Evolutionary conservation across 164 flowering plant genomes (phyloP), one percentile per base, ranked within the genome.

Genomic region (Dillenia turbinata): DNA sequence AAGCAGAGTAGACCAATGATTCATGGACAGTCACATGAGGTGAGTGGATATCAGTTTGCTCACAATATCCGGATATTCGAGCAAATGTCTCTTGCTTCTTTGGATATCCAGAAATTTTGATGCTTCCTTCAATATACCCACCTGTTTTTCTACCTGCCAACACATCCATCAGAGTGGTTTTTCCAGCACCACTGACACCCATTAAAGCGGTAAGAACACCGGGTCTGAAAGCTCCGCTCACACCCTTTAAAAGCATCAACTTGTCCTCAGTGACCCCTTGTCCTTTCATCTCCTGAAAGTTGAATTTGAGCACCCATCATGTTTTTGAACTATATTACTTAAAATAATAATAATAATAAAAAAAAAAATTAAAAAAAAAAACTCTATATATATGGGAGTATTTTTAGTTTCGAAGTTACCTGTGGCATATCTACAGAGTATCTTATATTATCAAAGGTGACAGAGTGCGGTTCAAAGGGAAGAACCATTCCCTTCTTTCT

Each of bases 381-480:
- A 26, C 5, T 14, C 44, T 10, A 4, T 2, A 8, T 7, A 19
- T 22, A 9, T 17, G 10, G 17, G 33, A 49, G 17, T 14, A 26
- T 24, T 26, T 2, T n/a, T n/a, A n/a, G n/a, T 14, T 3, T 14
- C 16, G 45, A 57, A 54, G 12, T 6, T 73, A 82, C 86, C 79
- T 71, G 69, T 63, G 85, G 87, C 83, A 81, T 83, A 64, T 83
- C 85, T 0, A 83, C 81, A 7, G 81, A 64, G 49, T 80, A 83
- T 62, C 64, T 67, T 57, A 83, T 73, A 9, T 78, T 71, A 53
- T 78, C 77, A 58, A 80, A 80, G 19, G 83, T 68, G 66, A 83
- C 67, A 16, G 85, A 75, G 55, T 68, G 80, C 11, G 87, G 87
- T 61, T 71, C 49, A 57, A 83, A 83, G 17, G 87, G 87, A 62